Base-by-base conservation (phyloP, 352 stramenopile species). In the Pythium guiyangense region DNA sequence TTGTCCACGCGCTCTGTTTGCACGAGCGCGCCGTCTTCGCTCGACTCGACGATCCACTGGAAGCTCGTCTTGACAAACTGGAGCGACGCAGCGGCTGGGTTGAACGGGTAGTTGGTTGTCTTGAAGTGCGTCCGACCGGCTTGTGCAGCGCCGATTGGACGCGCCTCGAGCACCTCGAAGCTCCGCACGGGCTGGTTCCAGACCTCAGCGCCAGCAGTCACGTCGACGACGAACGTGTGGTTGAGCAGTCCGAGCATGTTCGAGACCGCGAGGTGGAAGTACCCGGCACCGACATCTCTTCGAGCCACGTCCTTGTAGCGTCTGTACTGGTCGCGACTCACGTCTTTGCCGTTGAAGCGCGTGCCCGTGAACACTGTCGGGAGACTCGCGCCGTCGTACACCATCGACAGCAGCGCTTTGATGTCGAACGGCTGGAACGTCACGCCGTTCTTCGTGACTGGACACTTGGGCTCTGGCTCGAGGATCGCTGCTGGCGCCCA, bases 341-440 rank as follows among this genome's bases (percentile, higher is more conserved):
- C 77, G 48, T 83, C 70, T 34, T 69, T 64, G n/a, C 69, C 70
- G 42, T 78, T 79, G 54, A 77, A 86, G 25, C 75, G 71, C 40
- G 69, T 68, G 12, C 75, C 75, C 9, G 71, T 81, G 66, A 86
- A 86, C 42, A 84, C 66, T 1, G 73, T 84, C 15, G 69, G 58
- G 20, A 86, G 73, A 40, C 71, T 69, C 3, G 73, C 71, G 35
- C 73, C 75, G 42, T 86, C 73, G 58, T 86, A 86, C 1, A 61
- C 64, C 25, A 81, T 54, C 27, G 73, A 79, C 43, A 86, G 50
- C 15, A 86, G 46, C 35, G 69, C 76, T 55, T 86, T 86, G 46
- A 86, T 84, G 51, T 86, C 76, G 35, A 81, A 76, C 20, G 73
- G 70, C 60, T 84, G 60, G 51, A 86, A 86, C 15, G 60, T 72